phyloP scores from a whole-genome alignment of 1,139 yeast genomes.

The Kodamaea ohmeri region DNA sequence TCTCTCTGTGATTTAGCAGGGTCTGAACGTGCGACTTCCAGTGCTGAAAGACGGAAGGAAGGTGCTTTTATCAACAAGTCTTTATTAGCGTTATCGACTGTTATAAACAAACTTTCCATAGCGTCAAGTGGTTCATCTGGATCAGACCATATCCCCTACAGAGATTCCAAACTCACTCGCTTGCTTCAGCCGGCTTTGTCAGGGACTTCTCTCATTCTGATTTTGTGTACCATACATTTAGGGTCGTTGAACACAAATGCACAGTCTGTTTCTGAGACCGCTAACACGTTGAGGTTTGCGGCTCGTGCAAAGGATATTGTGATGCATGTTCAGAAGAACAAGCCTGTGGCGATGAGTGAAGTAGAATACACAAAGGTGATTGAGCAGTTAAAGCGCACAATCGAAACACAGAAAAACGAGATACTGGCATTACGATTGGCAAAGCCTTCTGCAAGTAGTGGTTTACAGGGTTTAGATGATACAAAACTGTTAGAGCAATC shows the following conservation, averaged over 20 bases:
- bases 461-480: slow-evolving; percentile 3
- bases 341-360: slow-evolving; percentile 27
- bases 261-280: slow-evolving; percentile 67
- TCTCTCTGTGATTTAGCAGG: slow-evolving; percentile 96
- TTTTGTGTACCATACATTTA: slow-evolving; percentile 80
- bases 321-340: slow-evolving; percentile 62
- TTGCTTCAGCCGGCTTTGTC: slow-evolving; percentile 87
- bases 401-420: slow-evolving; percentile 45
- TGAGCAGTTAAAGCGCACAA: slow-evolving; percentile 44
- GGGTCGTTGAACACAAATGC: slow-evolving; percentile 37
- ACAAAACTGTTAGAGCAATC: slow-evolving; percentile 6
- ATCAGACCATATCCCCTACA: slow-evolving; percentile 75
- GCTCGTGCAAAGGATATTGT: slow-evolving; percentile 87
- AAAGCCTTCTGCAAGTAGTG: background rate
- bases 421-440: slow-evolving; percentile 27
- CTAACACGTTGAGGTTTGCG: slow-evolving; percentile 86
- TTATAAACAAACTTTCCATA: slow-evolving; percentile 69
- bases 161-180: slow-evolving; percentile 89
- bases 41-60: slow-evolving; percentile 81
- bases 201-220: slow-evolving; percentile 82
- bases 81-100: slow-evolving; percentile 82
- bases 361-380: slow-evolving; percentile 46
- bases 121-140: slow-evolving; percentile 19
- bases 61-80: slow-evolving; percentile 93
- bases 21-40: slow-evolving; percentile 84